Evolutionary conservation across 257 asterid species (phyloP).

Genomic region (Primulina tabacum): DNA sequence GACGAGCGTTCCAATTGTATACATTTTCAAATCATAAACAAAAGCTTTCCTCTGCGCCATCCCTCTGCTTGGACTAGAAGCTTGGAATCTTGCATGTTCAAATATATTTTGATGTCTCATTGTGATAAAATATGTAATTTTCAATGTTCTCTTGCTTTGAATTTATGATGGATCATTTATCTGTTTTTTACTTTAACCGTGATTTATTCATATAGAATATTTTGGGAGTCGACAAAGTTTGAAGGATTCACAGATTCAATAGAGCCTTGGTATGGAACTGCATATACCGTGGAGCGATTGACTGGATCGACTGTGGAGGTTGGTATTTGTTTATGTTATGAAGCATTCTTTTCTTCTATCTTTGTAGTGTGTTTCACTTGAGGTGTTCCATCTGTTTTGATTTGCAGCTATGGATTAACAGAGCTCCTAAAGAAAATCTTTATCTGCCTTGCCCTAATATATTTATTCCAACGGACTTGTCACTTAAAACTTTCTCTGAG

Average conservation of each 20-base stretch:
- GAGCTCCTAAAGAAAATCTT: conserved; percentile 59
- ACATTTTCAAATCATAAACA: too few relatives aligned
- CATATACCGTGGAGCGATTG: conserved; percentile 63
- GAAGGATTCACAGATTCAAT: conserved; percentile 56
- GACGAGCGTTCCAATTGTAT: not conserved
- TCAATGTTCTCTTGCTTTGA: not conserved
- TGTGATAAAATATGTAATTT: not conserved
- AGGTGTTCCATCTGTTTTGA: conserved; percentile 21
- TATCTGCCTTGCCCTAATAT: conserved; percentile 76
- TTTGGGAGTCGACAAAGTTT: conserved; percentile 93
- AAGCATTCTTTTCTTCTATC: conserved; percentile 14
- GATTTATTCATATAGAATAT: conserved; percentile 54
- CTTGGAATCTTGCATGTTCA: conserved; percentile 16
- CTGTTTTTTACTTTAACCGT: conserved; percentile 22
- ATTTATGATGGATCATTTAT: conserved; percentile 15
- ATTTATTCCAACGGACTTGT: conserved; percentile 91
- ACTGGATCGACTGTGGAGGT: conserved; percentile 72
- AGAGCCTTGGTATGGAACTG: conserved; percentile 98
- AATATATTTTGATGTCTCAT: conserved; percentile 11
- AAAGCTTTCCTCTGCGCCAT: too few relatives aligned
- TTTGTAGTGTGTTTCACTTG: conserved; percentile 5
- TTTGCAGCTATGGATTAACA: conserved; percentile 75
- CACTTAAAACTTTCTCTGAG: conserved; percentile 59
- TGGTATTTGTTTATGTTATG: conserved; percentile 31
- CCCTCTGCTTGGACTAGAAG: conserved; percentile 14